Conservation (phyloP, 805 yeast species). For the Ogataea salicorniae region DNA sequence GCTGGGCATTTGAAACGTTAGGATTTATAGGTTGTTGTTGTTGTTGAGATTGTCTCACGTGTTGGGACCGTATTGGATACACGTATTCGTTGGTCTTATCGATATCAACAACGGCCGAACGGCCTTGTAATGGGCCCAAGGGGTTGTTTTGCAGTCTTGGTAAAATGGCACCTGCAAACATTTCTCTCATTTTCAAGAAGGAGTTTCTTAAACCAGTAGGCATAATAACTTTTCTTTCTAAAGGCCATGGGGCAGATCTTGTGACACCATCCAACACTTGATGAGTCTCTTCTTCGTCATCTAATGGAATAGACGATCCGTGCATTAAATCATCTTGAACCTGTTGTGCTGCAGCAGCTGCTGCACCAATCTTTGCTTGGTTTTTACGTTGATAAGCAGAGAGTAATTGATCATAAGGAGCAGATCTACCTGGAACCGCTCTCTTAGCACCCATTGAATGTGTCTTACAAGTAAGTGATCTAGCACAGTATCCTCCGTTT, state of each 20-base stretch:
- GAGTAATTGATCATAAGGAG: constrained; percentile 82
- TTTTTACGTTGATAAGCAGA: constrained; percentile 89
- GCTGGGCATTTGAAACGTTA: neutral
- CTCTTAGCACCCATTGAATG: constrained; percentile 99
- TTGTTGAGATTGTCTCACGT: constrained; percentile 19
- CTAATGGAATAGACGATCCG: constrained; percentile 45
- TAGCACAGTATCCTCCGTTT: constrained; percentile 92
- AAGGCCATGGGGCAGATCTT: constrained; percentile 73
- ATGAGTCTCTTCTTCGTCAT: constrained; percentile 90
- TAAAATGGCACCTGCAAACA: constrained; percentile 81
- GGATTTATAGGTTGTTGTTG: constrained; percentile 2
- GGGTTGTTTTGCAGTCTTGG: constrained; percentile 55
- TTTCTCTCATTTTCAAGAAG: constrained; percentile 85
- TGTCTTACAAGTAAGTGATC: constrained; percentile 94
- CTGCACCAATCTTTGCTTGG: constrained; percentile 84
- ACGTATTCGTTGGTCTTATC: constrained; percentile 66
- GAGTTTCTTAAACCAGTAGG: constrained; percentile 68
- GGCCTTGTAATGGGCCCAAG: constrained; percentile 74
- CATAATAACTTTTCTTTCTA: constrained; percentile 67
- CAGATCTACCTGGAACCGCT: constrained; percentile 89
- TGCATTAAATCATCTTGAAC: constrained; percentile 61
- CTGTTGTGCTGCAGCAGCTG: constrained; percentile 73
- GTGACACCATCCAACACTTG: constrained; percentile 87
- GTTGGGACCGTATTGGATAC: constrained; percentile 48
- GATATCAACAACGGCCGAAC: constrained; percentile 70